These are phyloP conservation scores for Penicillium cosmopolitanum DNA, from an alignment of 495 filamentous ascomycete genomes.

Conservation along the genomic window DNA sequence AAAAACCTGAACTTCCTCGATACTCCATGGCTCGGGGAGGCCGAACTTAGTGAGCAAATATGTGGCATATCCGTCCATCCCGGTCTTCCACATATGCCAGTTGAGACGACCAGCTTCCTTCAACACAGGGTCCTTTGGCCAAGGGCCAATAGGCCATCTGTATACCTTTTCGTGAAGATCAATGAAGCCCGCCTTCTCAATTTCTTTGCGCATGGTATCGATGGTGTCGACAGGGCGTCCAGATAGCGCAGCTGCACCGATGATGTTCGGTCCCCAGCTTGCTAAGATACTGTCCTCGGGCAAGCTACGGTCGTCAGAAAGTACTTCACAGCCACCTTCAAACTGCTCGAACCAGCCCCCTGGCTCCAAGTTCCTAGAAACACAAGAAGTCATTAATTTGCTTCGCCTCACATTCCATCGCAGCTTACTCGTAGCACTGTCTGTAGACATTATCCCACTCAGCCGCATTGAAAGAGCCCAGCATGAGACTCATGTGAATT, in stretches of 20 bases:
- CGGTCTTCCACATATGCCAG: constrained; percentile 13
- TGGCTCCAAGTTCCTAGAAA: constrained; percentile 8
- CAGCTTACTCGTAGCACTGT: constrained; percentile 13
- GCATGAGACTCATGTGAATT: not conserved
- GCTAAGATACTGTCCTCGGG: constrained; percentile 5
- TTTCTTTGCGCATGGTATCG: constrained; percentile 4
- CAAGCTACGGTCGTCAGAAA: constrained; percentile 6
- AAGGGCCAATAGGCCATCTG: constrained; percentile 23
- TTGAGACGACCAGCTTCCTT: constrained; percentile 22
- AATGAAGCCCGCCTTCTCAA: constrained; percentile 15
- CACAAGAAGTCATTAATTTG: not conserved
- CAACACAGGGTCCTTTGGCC: constrained; percentile 17
- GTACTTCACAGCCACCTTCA: not conserved
- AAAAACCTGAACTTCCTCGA: constrained; percentile 14
- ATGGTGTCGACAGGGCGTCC: constrained; percentile 3
- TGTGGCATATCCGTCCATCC: constrained; percentile 27
- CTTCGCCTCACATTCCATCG: not conserved
- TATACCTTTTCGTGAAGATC: constrained; percentile 31
- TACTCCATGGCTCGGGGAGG: constrained; percentile 14
- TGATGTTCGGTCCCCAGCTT: constrained; percentile 2
- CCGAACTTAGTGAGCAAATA: constrained; percentile 14
- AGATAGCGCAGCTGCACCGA: not conserved
- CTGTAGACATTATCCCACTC: not conserved
- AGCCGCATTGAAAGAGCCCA: not conserved
- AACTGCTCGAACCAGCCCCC: constrained; percentile 17